phyloP scores from a whole-genome alignment of 768 basidiomycete species.

The Hericium coralloides region DNA sequence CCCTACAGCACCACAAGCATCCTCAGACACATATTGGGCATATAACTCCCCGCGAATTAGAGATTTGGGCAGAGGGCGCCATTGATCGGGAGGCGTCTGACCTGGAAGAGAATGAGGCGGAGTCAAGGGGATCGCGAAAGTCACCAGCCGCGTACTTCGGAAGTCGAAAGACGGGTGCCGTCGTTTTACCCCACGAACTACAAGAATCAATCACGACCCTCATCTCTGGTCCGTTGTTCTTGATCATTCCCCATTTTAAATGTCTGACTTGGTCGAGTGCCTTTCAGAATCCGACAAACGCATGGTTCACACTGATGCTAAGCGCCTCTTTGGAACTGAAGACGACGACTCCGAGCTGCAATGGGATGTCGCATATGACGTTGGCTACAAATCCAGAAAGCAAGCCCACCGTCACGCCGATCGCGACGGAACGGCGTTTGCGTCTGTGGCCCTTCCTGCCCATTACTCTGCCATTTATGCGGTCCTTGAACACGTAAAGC shows the following conservation, averaged over 20 bases:
- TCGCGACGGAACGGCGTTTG: slow-evolving; percentile 78
- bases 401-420: slow-evolving; percentile 51
- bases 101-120: slow-evolving; percentile 25
- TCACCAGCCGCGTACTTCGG: slow-evolving; percentile 82
- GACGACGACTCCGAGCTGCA: slow-evolving; percentile 19
- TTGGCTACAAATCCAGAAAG: slow-evolving; percentile 48
- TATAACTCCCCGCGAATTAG: slow-evolving; percentile 41
- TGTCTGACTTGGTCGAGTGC: background rate
- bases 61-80: slow-evolving; percentile 32
- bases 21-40: background rate
- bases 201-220: slow-evolving; percentile 54
- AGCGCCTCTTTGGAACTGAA: slow-evolving; percentile 51
- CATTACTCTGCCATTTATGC: slow-evolving; percentile 75
- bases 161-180: slow-evolving; percentile 59
- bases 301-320: slow-evolving; percentile 59
- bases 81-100: slow-evolving; percentile 20
- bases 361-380: slow-evolving; percentile 52
- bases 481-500: slow-evolving; percentile 62
- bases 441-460: slow-evolving; percentile 75
- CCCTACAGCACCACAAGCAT: slow-evolving; percentile 32
- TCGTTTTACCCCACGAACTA: slow-evolving; percentile 67
- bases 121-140: slow-evolving; percentile 38
- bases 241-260: background rate
- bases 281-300: slow-evolving; percentile 52
- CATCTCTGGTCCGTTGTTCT: slow-evolving; percentile 45